Evolutionary conservation across 2,329 filamentous ascomycete genomes (phyloP), one percentile per base, ranked within the genome.

Genomic region (Tolypocladium ovalisporum): DNA sequence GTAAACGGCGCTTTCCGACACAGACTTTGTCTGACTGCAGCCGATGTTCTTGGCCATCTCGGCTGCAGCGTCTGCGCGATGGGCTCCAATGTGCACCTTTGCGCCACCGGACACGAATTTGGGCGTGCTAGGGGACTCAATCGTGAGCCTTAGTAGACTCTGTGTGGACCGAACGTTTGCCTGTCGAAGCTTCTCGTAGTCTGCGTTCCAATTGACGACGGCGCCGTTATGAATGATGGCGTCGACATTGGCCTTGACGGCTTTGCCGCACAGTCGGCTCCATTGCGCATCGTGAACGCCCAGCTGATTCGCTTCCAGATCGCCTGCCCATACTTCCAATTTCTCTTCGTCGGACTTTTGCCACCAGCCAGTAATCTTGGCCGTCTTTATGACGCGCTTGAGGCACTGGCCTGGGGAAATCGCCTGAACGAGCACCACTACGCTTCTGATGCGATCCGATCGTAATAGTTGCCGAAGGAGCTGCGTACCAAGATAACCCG

Each of bases 1-100:
- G 34, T 56, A 51, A 13, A 64, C 54, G 52, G 60, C 54, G 44
- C 40, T 54, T 22, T 64, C 62, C 0, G 62, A 56, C 5, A 64
- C 53, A 8, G 19, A 47, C 9, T 47, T 47, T 5, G 42, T 47
- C 24, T 47, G 42, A 24, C 24, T 47, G 27, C 29, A 47, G 24
- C 42, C 24, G 15, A 27, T 47, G 13, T 6, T 29, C 24, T 29
- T 47, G 24, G 42, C 22, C 42, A 47, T 47, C 13, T 29, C 42
- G 4, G 42, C 42, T 29, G 42, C 42, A 29, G 24, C 13, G 13
- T 17, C 15, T 47, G 42, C 42, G 13, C 42, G 42, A 47, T 47
- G 24, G 24, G 24, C 24, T 47, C n/a, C 42, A 47, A 29, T 29
- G 24, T 29, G 24, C 1, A 47, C 6, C 42, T 19, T 27, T 29